Evolutionary conservation across 2,329 filamentous ascomycete genomes (phyloP).

Genomic region (Curvularia sp.): DNA sequence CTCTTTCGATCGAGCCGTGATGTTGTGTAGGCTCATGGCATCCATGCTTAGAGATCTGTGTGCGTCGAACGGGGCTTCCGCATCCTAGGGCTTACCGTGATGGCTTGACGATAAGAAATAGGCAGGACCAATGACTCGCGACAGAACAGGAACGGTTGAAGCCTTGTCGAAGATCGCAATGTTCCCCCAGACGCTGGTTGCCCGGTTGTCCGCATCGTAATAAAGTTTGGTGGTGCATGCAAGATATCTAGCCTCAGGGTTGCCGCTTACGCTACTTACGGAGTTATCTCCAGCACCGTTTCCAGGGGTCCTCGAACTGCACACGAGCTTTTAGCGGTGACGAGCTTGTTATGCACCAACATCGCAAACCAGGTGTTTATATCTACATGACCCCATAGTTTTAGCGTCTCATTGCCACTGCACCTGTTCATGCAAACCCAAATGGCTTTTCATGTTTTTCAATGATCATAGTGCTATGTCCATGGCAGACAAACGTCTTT

Average conservation of each 20-base stretch:
- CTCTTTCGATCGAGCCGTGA: neutral
- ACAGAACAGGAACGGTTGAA: conserved; percentile 4
- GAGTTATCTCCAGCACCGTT: conserved; percentile 9
- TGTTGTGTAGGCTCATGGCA: neutral
- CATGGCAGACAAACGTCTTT: neutral
- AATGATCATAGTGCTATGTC: neutral
- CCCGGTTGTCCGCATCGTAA: neutral
- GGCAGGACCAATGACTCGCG: neutral
- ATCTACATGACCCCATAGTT: neutral
- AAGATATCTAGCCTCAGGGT: neutral
- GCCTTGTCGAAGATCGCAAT: conserved; percentile 1
- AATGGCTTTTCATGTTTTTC: neutral
- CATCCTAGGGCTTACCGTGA: neutral
- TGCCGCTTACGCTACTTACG: neutral
- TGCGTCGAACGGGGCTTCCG: neutral
- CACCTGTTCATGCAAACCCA: neutral
- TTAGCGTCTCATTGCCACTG: neutral
- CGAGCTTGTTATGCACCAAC: neutral
- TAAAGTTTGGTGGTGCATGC: neutral
- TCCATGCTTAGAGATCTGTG: neutral
- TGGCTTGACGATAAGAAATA: neutral
- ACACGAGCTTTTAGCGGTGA: conserved; percentile 2
- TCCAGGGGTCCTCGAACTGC: neutral
- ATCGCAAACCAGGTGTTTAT: neutral
- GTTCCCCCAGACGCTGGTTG: neutral